phyloP scores from a whole-genome alignment of 495 filamentous ascomycete species.

The Podospora sp. region DNA sequence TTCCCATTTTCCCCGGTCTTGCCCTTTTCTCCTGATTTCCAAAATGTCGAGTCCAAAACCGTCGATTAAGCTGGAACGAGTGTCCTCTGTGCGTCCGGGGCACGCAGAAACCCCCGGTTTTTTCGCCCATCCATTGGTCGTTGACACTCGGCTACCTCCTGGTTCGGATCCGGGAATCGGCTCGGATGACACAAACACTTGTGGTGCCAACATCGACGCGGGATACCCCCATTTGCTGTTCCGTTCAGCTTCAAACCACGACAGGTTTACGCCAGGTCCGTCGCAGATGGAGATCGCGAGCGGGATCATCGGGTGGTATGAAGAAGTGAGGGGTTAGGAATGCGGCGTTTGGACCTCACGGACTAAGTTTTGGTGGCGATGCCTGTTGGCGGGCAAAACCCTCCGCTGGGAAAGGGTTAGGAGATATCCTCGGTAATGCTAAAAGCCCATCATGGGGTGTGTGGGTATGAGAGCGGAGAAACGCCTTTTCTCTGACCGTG shows the following conservation, averaged over 20 bases:
- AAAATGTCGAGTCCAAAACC: neutral
- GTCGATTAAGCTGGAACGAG: neutral
- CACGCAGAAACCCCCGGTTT: neutral
- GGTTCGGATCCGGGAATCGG: no score
- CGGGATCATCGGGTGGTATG: neutral
- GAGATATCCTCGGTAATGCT: no score
- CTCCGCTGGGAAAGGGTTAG: no score
- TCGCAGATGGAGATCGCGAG: neutral
- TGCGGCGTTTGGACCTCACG: neutral
- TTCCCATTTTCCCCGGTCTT: neutral
- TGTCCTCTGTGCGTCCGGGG: neutral
- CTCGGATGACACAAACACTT: no score
- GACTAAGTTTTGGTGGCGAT: neutral
- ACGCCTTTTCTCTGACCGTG: neutral
- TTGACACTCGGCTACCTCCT: no score
- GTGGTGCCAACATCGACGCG: no score
- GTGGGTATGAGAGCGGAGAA: neutral
- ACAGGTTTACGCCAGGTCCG: neutral
- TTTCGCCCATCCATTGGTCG: no score
- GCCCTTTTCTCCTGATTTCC: neutral
- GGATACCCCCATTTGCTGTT: no score
- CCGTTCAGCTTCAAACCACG: no score
- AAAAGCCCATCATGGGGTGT: neutral
- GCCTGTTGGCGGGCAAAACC: neutral
- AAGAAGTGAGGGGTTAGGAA: neutral